These are phyloP conservation scores for Corymbia citriodora DNA, from an alignment of 441 rosid genomes.

Conservation along the genomic window DNA sequence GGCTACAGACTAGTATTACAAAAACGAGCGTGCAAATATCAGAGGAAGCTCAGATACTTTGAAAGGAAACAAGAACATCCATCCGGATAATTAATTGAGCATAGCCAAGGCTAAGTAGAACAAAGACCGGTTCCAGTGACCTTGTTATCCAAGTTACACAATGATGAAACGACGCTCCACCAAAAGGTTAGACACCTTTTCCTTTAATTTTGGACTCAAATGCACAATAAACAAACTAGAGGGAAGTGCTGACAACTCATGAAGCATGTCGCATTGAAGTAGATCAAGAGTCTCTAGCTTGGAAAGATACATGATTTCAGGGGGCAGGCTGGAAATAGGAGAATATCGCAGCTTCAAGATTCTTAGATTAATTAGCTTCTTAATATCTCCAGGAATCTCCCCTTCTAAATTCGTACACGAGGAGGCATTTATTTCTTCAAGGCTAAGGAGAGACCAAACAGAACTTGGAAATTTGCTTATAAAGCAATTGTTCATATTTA, in stretches of 20 bases:
- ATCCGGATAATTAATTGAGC: background rate
- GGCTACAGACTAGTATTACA: too few species aligned
- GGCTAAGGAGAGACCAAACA: fast-evolving
- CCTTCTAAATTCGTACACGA: background rate
- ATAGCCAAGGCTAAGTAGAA: background rate
- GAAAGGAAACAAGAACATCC: background rate
- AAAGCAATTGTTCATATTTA: background rate
- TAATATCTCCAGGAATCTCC: background rate
- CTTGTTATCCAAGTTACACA: background rate
- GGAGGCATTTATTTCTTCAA: background rate
- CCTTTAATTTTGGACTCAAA: background rate
- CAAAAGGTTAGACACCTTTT: background rate
- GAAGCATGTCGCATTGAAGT: background rate
- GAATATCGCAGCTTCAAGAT: background rate
- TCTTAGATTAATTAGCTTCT: fast-evolving
- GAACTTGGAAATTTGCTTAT: background rate
- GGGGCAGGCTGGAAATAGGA: background rate
- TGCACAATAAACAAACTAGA: fast-evolving
- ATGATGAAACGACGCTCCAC: background rate
- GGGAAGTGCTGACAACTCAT: background rate
- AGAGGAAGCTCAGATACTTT: background rate
- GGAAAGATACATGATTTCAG: background rate
- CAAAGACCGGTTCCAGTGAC: background rate
- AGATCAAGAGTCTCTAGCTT: background rate
- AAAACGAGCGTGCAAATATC: background rate